Percentiles rank a stretch among this genome's conserved stretches.
Evolutionary conservation across 1,284 basidiomycete genomes (phyloP).

Genomic region (Filobasidium uniguttulatum): DNA sequence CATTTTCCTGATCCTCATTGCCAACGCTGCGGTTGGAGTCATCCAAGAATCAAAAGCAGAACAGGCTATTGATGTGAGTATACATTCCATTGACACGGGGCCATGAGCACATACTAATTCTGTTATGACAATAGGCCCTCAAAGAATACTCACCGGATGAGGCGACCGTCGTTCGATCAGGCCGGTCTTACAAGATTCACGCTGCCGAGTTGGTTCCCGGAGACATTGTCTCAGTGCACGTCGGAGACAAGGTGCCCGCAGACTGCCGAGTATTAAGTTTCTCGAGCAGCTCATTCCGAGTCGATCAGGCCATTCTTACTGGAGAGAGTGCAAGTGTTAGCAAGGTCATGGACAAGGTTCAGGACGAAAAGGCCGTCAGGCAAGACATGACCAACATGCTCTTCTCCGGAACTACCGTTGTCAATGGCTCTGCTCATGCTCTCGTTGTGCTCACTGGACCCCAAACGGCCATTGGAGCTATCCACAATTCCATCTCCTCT

Average conservation of each 20-base stretch:
- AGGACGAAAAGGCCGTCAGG: slow-evolving; percentile 67
- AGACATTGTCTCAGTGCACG: slow-evolving; percentile 73
- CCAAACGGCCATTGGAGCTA: slow-evolving; percentile 81
- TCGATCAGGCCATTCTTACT: slow-evolving; percentile 89
- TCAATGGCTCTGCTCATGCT: slow-evolving; percentile 73
- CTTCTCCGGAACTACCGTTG: slow-evolving; percentile 86
- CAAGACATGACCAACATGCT: slow-evolving; percentile 93
- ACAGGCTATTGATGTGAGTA: slow-evolving; percentile 78
- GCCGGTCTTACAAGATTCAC: slow-evolving; percentile 57
- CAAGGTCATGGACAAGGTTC: slow-evolving; percentile 56
- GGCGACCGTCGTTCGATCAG: slow-evolving; percentile 70
- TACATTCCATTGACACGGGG: not conserved
- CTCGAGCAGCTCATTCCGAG: slow-evolving; percentile 68
- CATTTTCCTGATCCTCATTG: slow-evolving; percentile 82
- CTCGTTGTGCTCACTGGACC: slow-evolving; percentile 73
- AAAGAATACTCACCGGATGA: slow-evolving; percentile 92
- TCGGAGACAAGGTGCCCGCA: slow-evolving; percentile 87
- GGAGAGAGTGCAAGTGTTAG: slow-evolving; percentile 79
- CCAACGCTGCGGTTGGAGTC: slow-evolving; percentile 87
- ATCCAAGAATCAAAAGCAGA: slow-evolving; percentile 91
- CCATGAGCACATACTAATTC: not conserved
- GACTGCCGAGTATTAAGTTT: slow-evolving; percentile 78
- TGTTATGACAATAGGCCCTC: slow-evolving; percentile 51
- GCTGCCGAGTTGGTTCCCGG: slow-evolving; percentile 82
- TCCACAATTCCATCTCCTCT: slow-evolving; percentile 69